These are phyloP conservation scores for Trametes versicolor DNA, from an alignment of 1,284 basidiomycete species.

Conservation along the genomic window DNA sequence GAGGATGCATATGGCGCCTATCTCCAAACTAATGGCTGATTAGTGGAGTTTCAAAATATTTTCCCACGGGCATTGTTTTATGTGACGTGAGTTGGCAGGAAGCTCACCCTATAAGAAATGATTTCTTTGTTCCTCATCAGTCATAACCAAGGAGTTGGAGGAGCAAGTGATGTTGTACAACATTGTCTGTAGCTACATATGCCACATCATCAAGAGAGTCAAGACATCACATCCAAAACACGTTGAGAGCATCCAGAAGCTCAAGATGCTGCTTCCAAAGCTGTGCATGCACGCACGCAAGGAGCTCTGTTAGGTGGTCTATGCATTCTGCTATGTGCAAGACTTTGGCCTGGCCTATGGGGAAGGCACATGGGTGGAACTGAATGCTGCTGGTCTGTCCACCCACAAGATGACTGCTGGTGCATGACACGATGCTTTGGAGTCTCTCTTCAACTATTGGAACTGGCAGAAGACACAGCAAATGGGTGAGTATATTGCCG, in stretches of 20 bases:
- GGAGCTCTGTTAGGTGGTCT: constrained; percentile 15
- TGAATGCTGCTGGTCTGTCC: neutral
- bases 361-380: constrained; percentile 10
- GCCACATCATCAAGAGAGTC: constrained; percentile 7
- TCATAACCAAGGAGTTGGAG: neutral
- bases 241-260: neutral
- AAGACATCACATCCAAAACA: neutral
- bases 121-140: no score
- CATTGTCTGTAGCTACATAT: constrained; percentile 16
- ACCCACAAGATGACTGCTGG: constrained; percentile 13
- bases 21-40: no score
- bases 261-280: constrained; percentile 18
- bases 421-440: constrained; percentile 3
- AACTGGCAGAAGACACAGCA: constrained; percentile 1
- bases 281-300: constrained; percentile 19
- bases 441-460: constrained; percentile 8
- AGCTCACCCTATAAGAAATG: no score
- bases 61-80: no score
- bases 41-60: no score
- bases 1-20: no score
- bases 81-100: no score
- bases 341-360: constrained; percentile 8
- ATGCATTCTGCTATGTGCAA: constrained; percentile 10
- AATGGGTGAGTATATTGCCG: neutral
- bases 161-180: constrained; percentile 13